Base-by-base conservation (phyloP, 164 flowering plant species). In the Sextonia rubra region DNA sequence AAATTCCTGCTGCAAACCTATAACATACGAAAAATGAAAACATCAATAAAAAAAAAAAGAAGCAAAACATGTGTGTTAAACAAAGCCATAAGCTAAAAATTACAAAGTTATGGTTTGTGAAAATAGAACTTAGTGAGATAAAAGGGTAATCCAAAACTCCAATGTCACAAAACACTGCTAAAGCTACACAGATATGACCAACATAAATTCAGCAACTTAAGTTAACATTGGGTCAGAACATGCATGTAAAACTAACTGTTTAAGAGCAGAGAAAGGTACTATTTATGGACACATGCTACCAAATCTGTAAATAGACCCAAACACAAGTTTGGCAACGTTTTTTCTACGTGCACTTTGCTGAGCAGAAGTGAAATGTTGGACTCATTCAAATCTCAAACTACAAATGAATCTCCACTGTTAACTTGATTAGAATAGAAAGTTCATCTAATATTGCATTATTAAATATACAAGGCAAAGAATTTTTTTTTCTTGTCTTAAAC, bases 1-100 rank as follows among this genome's bases (percentile, higher is more conserved):
- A 96, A 77, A 96, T 84, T 79, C 91, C 98, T 25, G 99, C 97
- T 72, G 99, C 98, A 90, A 96, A 96, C 83, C 99, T 95, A 78
- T 66, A 67, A 60, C 49, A 75, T 73, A 29, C 69, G 67, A 78
- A 76, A 60, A 66, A 67, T 30, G 64, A 83, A 69, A 61, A 52
- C 48, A 72, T 23, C 11, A 22, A 44, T 12, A n/a, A 64, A 75
- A 7, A 37, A 32, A 8, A 37, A 52, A 47, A 47, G 12, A 6
- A 47, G 7, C 58, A 3, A 52, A 15, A 52, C 44, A 18, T 52
- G 17, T 52, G 20, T 4, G 58, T 52, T 52, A 14, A 52, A 4
- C 58, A 14, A 9, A 18, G 14, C 15, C 44, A 37, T 37, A 52
- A 14, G n/a, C 58, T 52, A 15, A 52, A 17, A 52, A 12, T 12